Evolutionary conservation across 2,329 filamentous ascomycete species (phyloP), one percentile per base, ranked within the genome.

Genomic region (Cytospora mali): DNA sequence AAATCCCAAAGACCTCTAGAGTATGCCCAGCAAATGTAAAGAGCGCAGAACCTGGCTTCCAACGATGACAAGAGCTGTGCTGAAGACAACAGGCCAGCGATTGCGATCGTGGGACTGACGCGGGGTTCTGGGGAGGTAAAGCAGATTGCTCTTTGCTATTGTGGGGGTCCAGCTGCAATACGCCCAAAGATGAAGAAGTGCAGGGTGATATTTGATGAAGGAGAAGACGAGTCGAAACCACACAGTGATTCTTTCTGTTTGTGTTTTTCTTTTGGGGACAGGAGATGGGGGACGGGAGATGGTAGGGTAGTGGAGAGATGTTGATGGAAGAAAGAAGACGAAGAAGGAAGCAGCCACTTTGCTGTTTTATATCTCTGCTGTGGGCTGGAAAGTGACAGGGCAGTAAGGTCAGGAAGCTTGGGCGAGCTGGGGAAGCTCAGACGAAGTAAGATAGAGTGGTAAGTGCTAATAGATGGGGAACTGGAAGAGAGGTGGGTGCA

Each of bases 21-120:
- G 27, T 29, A 49, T 28, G 28, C 35, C 28, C 39, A 23, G 48
- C 29, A n/a, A n/a, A 11, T n/a, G 50, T 14, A 31, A 21, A 52
- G 35, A 46, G 14, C 25, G 28, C 28, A 54, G 50, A 48, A 27
- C 18, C 18, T 29, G 18, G n/a, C 7, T 28, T 31, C 46, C 35
- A 60, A 49, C 50, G 29, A 35, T 46, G 23, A 53, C 58, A 28
- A 53, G 49, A 39, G 28, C 58, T 60, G 58, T 55, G 50, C 50
- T 54, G 11, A 60, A 42, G 51, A 21, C 27, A 48, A 33, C 29
- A 28, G 27, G n/a, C 29, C 28, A 29, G 50, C 51, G 35, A 60
- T 54, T 23, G 35, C n/a, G 42, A 46, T 23, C 42, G n/a, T n/a
- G 5, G 35, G n/a, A 11, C 21, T n/a, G 7, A 13, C 21, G 35